Evolutionary conservation across 495 filamentous ascomycete genomes (phyloP), one percentile per base, ranked within the genome.

Genomic region (Aspergillus campestris): DNA sequence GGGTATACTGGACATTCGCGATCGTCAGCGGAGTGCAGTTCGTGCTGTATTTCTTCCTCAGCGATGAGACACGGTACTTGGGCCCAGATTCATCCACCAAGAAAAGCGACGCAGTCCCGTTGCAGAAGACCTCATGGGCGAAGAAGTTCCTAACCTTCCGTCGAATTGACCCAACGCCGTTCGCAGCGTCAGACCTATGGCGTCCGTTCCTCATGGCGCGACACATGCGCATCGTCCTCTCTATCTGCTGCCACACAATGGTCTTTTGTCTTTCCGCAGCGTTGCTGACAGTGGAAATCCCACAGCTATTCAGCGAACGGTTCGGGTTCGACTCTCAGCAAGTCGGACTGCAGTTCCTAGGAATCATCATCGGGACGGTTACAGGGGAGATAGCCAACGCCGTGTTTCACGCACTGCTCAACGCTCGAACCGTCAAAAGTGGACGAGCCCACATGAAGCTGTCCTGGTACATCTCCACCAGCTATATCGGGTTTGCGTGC

Each of bases 51-150:
- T 36, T 79, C 40, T 70, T 78, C 63, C 65, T 79, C 46, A 71
- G 73, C n/a, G 72, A 74, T 1, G 78, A 81, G 60, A 78, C 78
- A 7, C 73, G 70, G 33, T 80, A 79, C 44, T 56, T 75, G 34
- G 61, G 60, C 34, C 35, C 43, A 27, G 51, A 61, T 15, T 41
- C 59, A 1, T 30, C 58, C 6, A 49, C 60, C 7, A 28, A 52
- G 2, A 24, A 24, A 4, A 24, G 18, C 18, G 18, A 2, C 18
- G 18, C 18, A 24, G 18, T 4, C 18, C 4, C 18, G 18, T 24
- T 24, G 18, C 1, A 24, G 4, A 24, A 24, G 18, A 66, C 69
- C 6, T 51, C 45, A 9, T 64, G 71, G 52, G 65, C 69, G 37
- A 60, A 61, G 33, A 51, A 73, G 51, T 77, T 77, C 48, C 39